Base-by-base conservation (phyloP, 495 filamentous ascomycete genomes). In the Xylaria curta region DNA sequence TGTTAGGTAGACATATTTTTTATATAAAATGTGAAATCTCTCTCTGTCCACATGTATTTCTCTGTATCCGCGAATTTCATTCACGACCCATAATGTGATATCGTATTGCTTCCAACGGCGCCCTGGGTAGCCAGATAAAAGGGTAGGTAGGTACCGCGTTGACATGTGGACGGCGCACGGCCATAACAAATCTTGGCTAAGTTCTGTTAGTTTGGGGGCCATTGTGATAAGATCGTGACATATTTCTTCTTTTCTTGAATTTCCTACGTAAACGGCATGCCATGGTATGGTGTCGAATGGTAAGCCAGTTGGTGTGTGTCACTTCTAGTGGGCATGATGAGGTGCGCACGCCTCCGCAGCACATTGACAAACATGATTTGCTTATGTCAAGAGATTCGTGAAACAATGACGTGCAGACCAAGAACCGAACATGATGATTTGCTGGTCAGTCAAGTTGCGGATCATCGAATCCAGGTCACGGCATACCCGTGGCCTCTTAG, bases 181-280 rank as follows among this genome's bases (percentile, higher is more conserved):
- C 33, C 65, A 56, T 67, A 67, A 67, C 21, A 56, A 38, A 31
- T 49, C 65, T 67, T 67, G 65, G 65, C 65, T 67, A 67, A 67
- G 65, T 4, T 15, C 19, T 42, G 31, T 42, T 44, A 7, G 33
- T 28, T 67, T 67, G 65, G 47, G 47, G 49, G 13, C 33, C n/a
- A 21, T 56, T 21, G 21, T 31, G 46, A 67, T 1, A 36, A 17
- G 19, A 40, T 67, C 13, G 21, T 19, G 21, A 24, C 44, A 7
- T 49, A 13, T 3, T 42, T 42, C 12, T 53, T 53, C 26, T 36
- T 40, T 31, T 49, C 44, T 54, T n/a, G n/a, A 10, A 26, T 15
- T 19, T 13, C 17, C 24, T n/a, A 65, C 33, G 10, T 63, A 10
- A 28, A 28, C 59, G 28, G 19, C 24, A 63, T 63, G 24, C 21